Evolutionary conservation across 139 green algal genomes (phyloP).

Genomic region (Protoeuglena noctilucae): DNA sequence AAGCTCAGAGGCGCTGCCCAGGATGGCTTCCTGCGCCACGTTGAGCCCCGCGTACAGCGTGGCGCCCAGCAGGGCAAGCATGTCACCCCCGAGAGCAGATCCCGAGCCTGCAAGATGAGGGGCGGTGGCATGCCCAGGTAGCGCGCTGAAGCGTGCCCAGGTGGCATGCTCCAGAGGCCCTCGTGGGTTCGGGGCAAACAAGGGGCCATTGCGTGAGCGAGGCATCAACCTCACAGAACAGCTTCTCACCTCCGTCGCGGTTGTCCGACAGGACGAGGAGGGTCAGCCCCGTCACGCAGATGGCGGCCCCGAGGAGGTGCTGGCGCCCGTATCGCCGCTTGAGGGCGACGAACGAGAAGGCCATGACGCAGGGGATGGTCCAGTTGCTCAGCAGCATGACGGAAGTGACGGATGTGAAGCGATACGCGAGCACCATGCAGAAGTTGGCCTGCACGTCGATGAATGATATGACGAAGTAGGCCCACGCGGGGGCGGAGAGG

Average conservation of each 20-base stretch:
- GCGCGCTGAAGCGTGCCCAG: not conserved
- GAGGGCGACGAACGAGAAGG: not conserved
- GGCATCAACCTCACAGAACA: too few species aligned
- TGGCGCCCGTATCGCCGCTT: not conserved
- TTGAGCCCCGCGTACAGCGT: conserved; percentile 1
- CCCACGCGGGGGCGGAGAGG: too few species aligned
- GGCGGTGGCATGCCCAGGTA: not conserved
- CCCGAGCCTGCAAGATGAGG: not conserved
- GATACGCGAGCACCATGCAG: not conserved
- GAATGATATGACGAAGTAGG: not conserved
- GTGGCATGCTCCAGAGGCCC: not conserved
- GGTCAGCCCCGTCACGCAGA: not conserved
- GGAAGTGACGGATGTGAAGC: conserved; percentile 1
- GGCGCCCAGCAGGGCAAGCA: not conserved
- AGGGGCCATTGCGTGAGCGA: not conserved
- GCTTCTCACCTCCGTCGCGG: not conserved
- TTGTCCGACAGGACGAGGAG: not conserved
- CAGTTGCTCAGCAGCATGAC: not conserved
- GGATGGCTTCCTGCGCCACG: not conserved
- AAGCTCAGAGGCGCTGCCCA: not conserved
- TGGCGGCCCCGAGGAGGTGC: not conserved
- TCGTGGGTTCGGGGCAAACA: not conserved
- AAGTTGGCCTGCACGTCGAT: conserved; percentile 1
- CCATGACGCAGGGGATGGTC: not conserved
- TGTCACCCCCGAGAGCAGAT: not conserved